Conservation (phyloP, 169 alveolate species). For the Plasmodium sp. region DNA sequence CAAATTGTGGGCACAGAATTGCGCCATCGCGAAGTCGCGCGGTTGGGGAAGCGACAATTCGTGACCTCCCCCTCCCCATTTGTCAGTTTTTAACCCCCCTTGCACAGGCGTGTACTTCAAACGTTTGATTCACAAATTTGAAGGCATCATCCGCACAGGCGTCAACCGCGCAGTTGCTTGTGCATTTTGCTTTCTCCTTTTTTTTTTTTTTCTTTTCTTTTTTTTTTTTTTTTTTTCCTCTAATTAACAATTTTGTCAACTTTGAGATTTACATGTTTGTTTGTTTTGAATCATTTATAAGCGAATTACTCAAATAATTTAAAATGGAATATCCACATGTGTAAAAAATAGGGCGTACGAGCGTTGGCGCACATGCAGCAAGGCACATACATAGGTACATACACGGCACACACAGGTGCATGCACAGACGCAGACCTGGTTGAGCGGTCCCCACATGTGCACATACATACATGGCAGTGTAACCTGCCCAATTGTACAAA, state of each 20-base stretch:
- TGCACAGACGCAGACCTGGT: not conserved
- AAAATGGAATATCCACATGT: not conserved
- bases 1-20: not conserved
- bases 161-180: not conserved
- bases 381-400: not conserved
- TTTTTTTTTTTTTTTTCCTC: not conserved
- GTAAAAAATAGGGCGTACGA: not conserved
- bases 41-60: not conserved
- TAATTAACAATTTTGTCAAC: constrained; percentile 3
- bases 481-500: not conserved
- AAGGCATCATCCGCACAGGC: not conserved
- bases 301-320: not conserved
- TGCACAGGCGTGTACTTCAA: not conserved
- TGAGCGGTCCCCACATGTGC: not conserved
- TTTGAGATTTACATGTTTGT: not conserved
- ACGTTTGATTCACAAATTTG: not conserved
- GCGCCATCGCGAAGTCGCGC: not conserved
- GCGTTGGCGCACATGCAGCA: not conserved
- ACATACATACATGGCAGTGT: not conserved
- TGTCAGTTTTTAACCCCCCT: not conserved
- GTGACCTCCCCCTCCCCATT: not conserved
- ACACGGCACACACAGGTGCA: not conserved
- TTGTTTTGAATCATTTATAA: not conserved
- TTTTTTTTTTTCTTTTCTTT: not conserved
- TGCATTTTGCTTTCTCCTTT: not conserved